Conservation (phyloP, 1,284 basidiomycete species). For the Psilocybe mexicana region DNA sequence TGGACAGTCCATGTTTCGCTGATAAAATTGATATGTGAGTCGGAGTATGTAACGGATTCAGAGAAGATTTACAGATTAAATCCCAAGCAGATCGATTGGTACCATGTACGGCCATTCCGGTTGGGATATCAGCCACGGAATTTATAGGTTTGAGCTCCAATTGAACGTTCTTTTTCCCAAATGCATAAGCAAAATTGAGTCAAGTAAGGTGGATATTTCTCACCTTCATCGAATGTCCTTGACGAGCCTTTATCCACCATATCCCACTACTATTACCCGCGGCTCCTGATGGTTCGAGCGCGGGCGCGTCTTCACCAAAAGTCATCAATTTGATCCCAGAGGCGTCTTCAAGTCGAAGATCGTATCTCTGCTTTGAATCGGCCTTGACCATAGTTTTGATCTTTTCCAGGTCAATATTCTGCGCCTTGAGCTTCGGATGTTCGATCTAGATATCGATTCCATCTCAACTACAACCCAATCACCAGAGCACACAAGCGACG, state of each 20-base stretch:
- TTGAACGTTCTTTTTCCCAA: conserved; percentile 52
- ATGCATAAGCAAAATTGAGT: background rate
- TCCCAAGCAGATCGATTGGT: conserved; percentile 71
- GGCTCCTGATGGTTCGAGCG: conserved; percentile 15
- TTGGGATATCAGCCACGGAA: conserved; percentile 62
- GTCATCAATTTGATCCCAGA: conserved; percentile 48
- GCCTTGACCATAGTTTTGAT: conserved; percentile 73
- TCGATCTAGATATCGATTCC: conserved; percentile 29
- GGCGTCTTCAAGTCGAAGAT: conserved; percentile 56
- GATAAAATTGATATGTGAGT: conserved; percentile 3
- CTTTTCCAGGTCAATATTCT: conserved; percentile 49
- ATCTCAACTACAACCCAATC: background rate
- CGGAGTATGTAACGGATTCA: background rate
- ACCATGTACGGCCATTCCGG: conserved; percentile 73
- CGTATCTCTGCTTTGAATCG: conserved; percentile 81
- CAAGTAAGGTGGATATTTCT: background rate
- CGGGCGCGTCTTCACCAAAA: conserved; percentile 3
- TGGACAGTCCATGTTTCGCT: conserved; percentile 76
- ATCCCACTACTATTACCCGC: conserved; percentile 27
- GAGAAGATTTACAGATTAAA: conserved; percentile 58
- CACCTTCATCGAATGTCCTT: conserved; percentile 89
- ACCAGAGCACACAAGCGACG: conserved; percentile 28
- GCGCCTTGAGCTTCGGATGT: conserved; percentile 37
- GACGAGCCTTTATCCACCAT: conserved; percentile 92
- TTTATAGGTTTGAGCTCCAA: conserved; percentile 69